Conservation (phyloP, 805 yeast species). For the Wickerhamomyces alni region DNA sequence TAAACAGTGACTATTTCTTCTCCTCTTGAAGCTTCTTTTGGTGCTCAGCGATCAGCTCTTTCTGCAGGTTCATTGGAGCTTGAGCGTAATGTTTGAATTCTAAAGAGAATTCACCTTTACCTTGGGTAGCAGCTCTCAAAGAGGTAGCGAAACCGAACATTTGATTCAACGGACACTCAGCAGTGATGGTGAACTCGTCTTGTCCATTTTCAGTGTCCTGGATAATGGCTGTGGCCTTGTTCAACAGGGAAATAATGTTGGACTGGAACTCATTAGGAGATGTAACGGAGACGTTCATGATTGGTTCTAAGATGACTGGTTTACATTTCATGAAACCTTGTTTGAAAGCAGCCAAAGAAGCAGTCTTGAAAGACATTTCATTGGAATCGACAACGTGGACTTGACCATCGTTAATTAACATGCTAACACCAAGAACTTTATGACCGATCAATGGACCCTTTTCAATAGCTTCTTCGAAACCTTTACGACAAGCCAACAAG, state of each 20-base stretch:
- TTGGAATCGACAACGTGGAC: conserved; percentile 96
- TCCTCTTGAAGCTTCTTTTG: conserved; percentile 39
- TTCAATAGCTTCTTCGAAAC: conserved; percentile 90
- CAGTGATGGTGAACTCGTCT: conserved; percentile 88
- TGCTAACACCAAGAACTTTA: conserved; percentile 83
- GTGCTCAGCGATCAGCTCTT: conserved; percentile 80
- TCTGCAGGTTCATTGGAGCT: conserved; percentile 85
- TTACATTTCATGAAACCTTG: conserved; percentile 80
- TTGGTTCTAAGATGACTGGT: conserved; percentile 92
- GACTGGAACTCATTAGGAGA: conserved; percentile 98
- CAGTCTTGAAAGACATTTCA: conserved; percentile 91
- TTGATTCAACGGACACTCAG: conserved; percentile 94
- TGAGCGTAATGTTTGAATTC: conserved; percentile 93
- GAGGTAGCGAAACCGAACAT: conserved; percentile 96
- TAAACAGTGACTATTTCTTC: conserved; percentile 7
- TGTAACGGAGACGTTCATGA: conserved; percentile 87
- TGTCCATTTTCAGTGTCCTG: conserved; percentile 90
- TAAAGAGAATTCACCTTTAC: conserved; percentile 95
- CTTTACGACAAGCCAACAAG: conserved; percentile 89
- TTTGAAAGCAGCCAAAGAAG: conserved; percentile 86
- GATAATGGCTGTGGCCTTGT: conserved; percentile 88
- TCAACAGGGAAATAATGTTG: conserved; percentile 80
- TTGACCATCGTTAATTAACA: conserved; percentile 95
- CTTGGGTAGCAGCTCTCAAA: conserved; percentile 94
- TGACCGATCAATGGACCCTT: conserved; percentile 97